Base-by-base conservation (phyloP, 352 stramenopile species). In the Phytophthora litchii region DNA sequence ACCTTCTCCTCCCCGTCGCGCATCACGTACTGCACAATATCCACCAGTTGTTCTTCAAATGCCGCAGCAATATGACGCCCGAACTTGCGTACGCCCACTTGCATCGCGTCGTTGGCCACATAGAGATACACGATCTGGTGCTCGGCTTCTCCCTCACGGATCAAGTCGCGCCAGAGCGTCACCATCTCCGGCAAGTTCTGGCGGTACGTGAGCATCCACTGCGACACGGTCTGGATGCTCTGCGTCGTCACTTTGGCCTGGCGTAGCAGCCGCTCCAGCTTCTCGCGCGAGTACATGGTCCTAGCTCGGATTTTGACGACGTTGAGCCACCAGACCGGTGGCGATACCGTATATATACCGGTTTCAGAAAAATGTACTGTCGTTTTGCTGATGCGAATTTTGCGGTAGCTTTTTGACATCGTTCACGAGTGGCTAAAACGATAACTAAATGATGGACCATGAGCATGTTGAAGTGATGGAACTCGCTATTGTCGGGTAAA, bases 41-140 rank as follows among this genome's bases (percentile, higher is more conserved):
- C 64, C 29, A 91, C 60, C 46, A 95, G 67, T 48, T 72, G 70
- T 1, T 61, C 51, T 45, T 89, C 78, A 47, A 92, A 95, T 3
- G 71, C 57, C 13, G 83, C 70, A 9, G 83, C 68, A 25, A 93
- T 81, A 37, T 88, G 64, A 19, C 84, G 83, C 35, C 86, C 86
- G 55, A 83, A 91, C 68, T 88, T 89, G 72, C 86, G 86, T 54
- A 80, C 81, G 47, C 86, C 86, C 17, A 91, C 80, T 54, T 95
- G 86, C 80, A 95, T 92, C 10, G 80, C 80, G 57, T 95, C 86
- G 60, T 95, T 95, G 38, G 86, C 86, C 32, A 95, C 77, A 66
- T 95, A 95, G 1, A 95, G 58, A 36, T 83, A 83, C 51, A 91
- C 83, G 70, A 95, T 86, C 74, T 95, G 83, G 60, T 92, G 78